Conservation (phyloP, 164 flowering plant species). For the Annona cherimola region DNA sequence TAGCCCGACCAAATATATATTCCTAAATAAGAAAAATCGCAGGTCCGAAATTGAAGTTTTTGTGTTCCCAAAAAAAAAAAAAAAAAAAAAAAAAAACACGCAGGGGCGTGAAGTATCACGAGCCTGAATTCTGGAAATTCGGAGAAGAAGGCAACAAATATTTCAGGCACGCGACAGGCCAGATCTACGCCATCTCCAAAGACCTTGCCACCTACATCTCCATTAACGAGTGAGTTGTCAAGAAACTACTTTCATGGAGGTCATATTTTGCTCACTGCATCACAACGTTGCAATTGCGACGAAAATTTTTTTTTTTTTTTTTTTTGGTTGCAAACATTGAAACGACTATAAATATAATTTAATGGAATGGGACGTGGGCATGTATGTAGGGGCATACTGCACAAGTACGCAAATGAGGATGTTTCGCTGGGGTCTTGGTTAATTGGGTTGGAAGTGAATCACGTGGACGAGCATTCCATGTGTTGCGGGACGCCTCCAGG, state of each 20-base stretch:
- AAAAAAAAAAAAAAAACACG: neutral
- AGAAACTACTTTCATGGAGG: neutral
- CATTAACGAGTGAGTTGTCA: conserved; percentile 43
- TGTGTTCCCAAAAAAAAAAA: neutral
- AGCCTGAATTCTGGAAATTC: conserved; percentile 86
- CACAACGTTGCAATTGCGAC: neutral
- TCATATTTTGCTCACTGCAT: neutral
- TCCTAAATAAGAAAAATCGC: neutral
- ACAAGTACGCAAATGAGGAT: conserved; percentile 78
- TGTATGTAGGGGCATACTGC: conserved; percentile 53
- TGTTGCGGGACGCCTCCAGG: conserved; percentile 87
- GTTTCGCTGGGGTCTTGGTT: conserved; percentile 82
- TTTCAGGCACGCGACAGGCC: conserved; percentile 95
- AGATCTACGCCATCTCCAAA: conserved; percentile 80
- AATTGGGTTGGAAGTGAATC: conserved; percentile 70
- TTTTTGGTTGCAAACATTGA: neutral
- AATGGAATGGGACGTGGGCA: neutral
- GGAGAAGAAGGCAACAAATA: conserved; percentile 92
- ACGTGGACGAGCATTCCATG: conserved; percentile 63
- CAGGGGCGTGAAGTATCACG: conserved; percentile 80
- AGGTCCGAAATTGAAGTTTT: neutral
- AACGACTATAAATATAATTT: too few relatives aligned
- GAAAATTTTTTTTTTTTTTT: neutral
- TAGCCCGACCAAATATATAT: neutral
- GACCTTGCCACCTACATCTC: conserved; percentile 79